Base-by-base conservation (phyloP, 768 basidiomycete species). In the Suillus lakei region DNA sequence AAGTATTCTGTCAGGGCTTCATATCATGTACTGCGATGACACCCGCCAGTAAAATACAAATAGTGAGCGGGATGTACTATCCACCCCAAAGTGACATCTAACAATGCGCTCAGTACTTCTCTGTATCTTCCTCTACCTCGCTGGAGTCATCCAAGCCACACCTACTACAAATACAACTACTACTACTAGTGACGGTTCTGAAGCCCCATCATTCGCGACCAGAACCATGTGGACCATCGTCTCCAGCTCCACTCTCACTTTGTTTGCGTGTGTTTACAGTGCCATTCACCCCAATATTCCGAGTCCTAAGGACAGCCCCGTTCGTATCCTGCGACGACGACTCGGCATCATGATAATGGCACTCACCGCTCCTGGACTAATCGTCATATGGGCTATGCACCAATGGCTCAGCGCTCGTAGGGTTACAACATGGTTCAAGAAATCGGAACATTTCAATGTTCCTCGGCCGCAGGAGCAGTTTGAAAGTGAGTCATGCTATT, bases 191-290 rank as follows among this genome's bases (percentile, higher is more conserved):
- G 43, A 44, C n/a, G 9, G 21, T 44, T 7, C 18, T 7, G 43
- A 44, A 44, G 21, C 43, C 8, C 21, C 43, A 44, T 44, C 43
- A 43, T 60, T 39, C 3, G 13, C 9, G 30, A 23, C 3, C 15
- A 60, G 59, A 81, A 80, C 59, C 4, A 23, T 62, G 6, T 66
- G 68, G 61, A 56, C 66, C 15, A 75, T 76, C 15, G 39, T 73
- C 39, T 67, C 69, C 66, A 71, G 75, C 54, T 76, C 72, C 61
- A 34, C 72, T 28, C 60, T 64, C 3, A 72, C 71, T 1, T 67
- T 77, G 5, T 70, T 74, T 23, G 60, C 72, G 1, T 75, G 72
- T 48, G 71, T 66, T 7, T 77, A 71, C 72, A 62, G 69, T 13
- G 66, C 74, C 16, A 61, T n/a, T n/a, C n/a, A n/a, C n/a, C n/a